Evolutionary conservation across 2,329 filamentous ascomycete genomes (phyloP), one percentile per base, ranked within the genome.

Genomic region (Massarina eburnea): DNA sequence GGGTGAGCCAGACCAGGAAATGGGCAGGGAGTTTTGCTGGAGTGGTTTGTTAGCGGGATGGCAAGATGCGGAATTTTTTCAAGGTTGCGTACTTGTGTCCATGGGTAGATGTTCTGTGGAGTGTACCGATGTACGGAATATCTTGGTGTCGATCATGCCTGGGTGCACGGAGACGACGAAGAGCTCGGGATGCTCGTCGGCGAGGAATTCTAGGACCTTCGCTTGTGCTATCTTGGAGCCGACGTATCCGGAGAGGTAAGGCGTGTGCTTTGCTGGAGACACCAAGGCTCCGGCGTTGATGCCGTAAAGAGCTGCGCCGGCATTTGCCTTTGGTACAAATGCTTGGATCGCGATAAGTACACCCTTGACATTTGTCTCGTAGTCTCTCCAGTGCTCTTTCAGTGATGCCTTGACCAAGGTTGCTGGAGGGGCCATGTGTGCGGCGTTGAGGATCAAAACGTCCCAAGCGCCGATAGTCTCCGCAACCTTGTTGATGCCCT

Each of bases 161-260:
- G 71, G 72, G 34, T 72, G 61, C 6, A 73, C 40, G 8, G 53
- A 52, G 2, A 66, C 45, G 6, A 63, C 51, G 10, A 61, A 68
- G 17, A 73, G 53, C 14, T 64, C 53, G 1, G 68, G 65, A 44
- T 73, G 60, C 32, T 68, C 66, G 2, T 52, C 54, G 0, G 64
- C 65, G 4, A 71, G 38, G 26, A 57, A 64, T 5, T 65, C 61
- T 8, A 66, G 55, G 7, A 71, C 40, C 48, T 68, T 67, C 34
- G 57, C 53, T 4, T 59, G 48, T 3, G 64, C 67, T 3, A 70
- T 39, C 52, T 74, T 75, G 8, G 62, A 58, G 9, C 59, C 48
- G 3, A 58, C 47, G 45, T 74, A 74, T 3, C 54, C 55, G 5
- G 64, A 60, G 34, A 64, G 42, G n/a, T 46, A 45, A 0, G 60